These are phyloP conservation scores for Ligustrum vulgare DNA, from an alignment of 257 asterid species.

Conservation along the genomic window DNA sequence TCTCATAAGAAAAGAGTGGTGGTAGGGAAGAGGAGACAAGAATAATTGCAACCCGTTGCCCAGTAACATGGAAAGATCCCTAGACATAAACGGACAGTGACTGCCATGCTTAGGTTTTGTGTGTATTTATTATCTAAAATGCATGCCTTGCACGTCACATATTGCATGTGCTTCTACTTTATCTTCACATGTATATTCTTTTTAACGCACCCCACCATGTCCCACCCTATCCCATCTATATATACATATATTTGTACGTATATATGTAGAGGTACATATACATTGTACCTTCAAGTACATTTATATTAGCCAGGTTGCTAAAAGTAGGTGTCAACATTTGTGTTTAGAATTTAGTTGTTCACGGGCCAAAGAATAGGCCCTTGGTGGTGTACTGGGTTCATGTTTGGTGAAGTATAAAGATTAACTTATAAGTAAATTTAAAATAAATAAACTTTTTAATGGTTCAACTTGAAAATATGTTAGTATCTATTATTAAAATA, in stretches of 20 bases:
- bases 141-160: too few relatives aligned
- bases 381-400: too few relatives aligned
- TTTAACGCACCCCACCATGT: not conserved
- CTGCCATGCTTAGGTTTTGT: conserved; percentile 35
- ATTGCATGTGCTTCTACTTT: conserved; percentile 62
- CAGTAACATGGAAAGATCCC: conserved; percentile 96
- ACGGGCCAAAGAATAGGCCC: too few relatives aligned
- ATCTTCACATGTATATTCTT: conserved; percentile 64
- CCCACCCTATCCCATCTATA: not conserved
- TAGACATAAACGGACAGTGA: conserved; percentile 52
- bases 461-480: too few relatives aligned
- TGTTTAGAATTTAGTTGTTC: too few relatives aligned
- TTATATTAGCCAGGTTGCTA: not conserved
- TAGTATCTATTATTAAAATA: too few relatives aligned
- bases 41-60: conserved; percentile 52
- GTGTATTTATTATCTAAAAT: conserved; percentile 1
- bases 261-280: conserved; percentile 40
- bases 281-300: conserved; percentile 85
- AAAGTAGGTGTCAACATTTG: too few relatives aligned
- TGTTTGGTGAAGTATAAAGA: too few relatives aligned
- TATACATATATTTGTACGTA: conserved; percentile 10
- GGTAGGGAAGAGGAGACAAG: conserved; percentile 33
- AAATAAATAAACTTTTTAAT: too few relatives aligned
- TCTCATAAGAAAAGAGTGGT: conserved; percentile 9
- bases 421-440: too few relatives aligned